Percentiles rank a stretch among this genome's conserved stretches.
Conservation (phyloP, 139 green algal species). For the Astrephomene gubernaculifera region DNA sequence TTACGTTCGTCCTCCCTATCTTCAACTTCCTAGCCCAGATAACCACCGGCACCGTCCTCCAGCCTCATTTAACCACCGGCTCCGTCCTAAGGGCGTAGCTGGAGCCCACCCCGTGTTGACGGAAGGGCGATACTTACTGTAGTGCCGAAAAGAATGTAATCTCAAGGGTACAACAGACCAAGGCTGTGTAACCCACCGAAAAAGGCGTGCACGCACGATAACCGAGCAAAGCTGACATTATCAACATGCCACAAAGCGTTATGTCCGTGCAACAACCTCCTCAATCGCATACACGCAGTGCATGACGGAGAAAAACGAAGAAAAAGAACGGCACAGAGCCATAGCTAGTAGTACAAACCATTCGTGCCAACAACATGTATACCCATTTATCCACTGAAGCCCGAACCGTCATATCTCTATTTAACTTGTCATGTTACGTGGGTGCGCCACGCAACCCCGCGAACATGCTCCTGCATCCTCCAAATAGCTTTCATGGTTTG, state of each 20-base stretch:
- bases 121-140: background rate
- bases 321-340: background rate
- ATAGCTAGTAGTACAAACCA: conserved; percentile 23
- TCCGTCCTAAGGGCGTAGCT: background rate
- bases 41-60: background rate
- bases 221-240: too few species aligned
- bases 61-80: background rate
- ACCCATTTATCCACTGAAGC: too few species aligned
- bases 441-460: background rate
- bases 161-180: background rate
- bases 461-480: conserved; percentile 30
- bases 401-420: too few species aligned
- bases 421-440: background rate
- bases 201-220: background rate
- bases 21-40: background rate
- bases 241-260: too few species aligned
- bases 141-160: conserved; percentile 29
- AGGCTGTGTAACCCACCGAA: background rate
- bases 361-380: too few species aligned
- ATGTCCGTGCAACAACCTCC: background rate
- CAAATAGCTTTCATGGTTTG: background rate
- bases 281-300: background rate
- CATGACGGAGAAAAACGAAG: conserved; percentile 2
- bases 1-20: background rate
- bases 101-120: too few species aligned